Base-by-base conservation (phyloP, 2,329 filamentous ascomycete genomes). In the Calonectria hawksworthii region DNA sequence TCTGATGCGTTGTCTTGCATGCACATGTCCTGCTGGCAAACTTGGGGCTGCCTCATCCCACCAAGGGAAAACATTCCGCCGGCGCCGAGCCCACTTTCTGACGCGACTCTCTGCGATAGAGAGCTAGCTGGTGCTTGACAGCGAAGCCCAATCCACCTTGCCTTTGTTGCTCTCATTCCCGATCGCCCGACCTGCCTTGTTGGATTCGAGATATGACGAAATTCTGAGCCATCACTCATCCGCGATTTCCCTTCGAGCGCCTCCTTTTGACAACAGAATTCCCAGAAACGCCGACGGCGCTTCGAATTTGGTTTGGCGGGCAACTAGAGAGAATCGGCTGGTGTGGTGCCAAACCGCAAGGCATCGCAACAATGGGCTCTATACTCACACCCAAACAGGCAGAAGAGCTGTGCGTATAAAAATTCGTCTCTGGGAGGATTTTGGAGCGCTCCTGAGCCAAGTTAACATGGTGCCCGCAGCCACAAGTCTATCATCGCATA, bases 401-500 rank as follows among this genome's bases (percentile, higher is more conserved):
- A 77, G 95, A 97, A 87, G 95, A 97, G 90, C 93, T 97, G 94
- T 96, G 90, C 86, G 94, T 90, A 76, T 56, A 75, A 70, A 68
- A 44, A 21, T 28, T 41, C 23, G 1, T 41, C 36, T 47, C 18
- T n/a, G 63, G 66, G 30, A 50, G 5, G n/a, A 21, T n/a, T 65
- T 69, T 73, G 38, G 59, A 26, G 74, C 75, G 72, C 75, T 73
- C 74, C 54, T 54, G 63, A 71, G 70, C 73, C 75, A 75, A 65
- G 68, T 78, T 74, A 79, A 73, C 63, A 56, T 76, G 68, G 71
- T 81, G 38, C 76, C 68, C 72, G 63, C 77, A 98, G 95, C 83
- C 95, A 98, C 89, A 98, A 98, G 88, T 95, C 96, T 77, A 95
- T 98, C 80, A 94, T 98, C 83, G 95, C 96, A 79, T 98, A 98